Conservation (phyloP, 768 basidiomycete genomes). For the Cytidiella melzeri region DNA sequence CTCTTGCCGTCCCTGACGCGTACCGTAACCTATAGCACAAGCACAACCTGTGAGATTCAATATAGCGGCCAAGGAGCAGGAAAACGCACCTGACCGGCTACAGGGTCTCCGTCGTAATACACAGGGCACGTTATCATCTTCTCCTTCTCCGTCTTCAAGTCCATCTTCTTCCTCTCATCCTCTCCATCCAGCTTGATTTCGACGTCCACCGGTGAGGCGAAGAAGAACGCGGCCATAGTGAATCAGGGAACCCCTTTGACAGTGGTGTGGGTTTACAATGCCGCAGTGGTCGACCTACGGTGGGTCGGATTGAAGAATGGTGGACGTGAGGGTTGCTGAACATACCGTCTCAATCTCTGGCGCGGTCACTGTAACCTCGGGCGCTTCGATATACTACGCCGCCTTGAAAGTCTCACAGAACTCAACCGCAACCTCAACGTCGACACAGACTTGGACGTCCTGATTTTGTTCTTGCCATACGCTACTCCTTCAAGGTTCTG, state of each 20-base stretch:
- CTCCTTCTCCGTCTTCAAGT: conserved; percentile 87
- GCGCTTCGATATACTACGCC: too few relatives aligned
- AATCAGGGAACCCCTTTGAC: neutral
- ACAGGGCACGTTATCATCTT: conserved; percentile 81
- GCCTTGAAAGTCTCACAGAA: too few relatives aligned
- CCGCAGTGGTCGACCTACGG: neutral
- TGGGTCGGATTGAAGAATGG: neutral
- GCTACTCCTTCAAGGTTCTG: too few relatives aligned
- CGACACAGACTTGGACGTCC: too few relatives aligned
- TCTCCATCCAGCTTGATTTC: conserved; percentile 87
- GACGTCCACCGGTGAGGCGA: conserved; percentile 84
- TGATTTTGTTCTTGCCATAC: too few relatives aligned
- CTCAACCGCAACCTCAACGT: too few relatives aligned
- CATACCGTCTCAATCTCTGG: too few relatives aligned
- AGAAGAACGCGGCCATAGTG: conserved; percentile 79
- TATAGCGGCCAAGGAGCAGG: neutral
- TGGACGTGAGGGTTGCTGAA: neutral
- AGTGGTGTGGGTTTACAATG: neutral
- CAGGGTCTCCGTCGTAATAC: conserved; percentile 94
- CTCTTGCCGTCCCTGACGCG: conserved; percentile 94
- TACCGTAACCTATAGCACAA: conserved; percentile 57
- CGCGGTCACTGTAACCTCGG: neutral
- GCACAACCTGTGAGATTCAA: neutral
- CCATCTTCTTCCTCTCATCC: conserved; percentile 82
- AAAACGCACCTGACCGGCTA: conserved; percentile 68